These are phyloP conservation scores for Aphanomyces stellatus DNA, from an alignment of 352 stramenopile species.

Conservation along the genomic window DNA sequence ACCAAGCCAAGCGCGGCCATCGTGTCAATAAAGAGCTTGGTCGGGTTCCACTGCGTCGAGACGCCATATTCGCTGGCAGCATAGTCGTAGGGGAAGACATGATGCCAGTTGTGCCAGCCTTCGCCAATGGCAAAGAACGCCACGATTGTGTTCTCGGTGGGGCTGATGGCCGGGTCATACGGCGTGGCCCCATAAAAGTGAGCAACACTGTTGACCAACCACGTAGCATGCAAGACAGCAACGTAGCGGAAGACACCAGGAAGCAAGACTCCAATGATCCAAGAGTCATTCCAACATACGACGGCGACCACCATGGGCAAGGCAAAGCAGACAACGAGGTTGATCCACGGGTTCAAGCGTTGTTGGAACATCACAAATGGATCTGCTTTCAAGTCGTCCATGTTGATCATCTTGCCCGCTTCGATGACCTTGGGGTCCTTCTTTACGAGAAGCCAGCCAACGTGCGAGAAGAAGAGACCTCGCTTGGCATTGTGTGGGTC, in stretches of 20 bases:
- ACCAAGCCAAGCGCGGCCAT: constrained; percentile 88
- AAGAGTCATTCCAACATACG: constrained; percentile 85
- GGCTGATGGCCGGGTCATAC: constrained; percentile 93
- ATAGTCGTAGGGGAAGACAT: constrained; percentile 99
- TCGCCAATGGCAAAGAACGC: constrained; percentile 93
- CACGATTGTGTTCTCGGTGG: constrained; percentile 96
- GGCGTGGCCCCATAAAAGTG: constrained; percentile 97
- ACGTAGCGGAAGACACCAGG: constrained; percentile 92
- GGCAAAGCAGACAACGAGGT: constrained; percentile 97
- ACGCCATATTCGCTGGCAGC: constrained; percentile 96
- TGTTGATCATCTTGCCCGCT: constrained; percentile 91
- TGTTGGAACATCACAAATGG: constrained; percentile 94
- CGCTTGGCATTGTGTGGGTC: constrained; percentile 94
- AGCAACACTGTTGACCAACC: constrained; percentile 97
- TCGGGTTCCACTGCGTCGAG: constrained; percentile 96
- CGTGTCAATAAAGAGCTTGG: constrained; percentile 95
- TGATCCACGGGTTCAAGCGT: constrained; percentile 95
- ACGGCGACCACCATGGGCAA: constrained; percentile 88
- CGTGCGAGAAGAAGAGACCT: constrained; percentile 99
- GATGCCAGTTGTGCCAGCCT: constrained; percentile 99
- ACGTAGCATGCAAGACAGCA: constrained; percentile 94
- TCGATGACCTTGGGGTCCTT: constrained; percentile 91
- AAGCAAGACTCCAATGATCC: constrained; percentile 95
- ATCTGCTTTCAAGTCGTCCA: constrained; percentile 94
- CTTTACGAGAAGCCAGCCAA: constrained; percentile 98